Percentiles rank a stretch among this genome's conserved stretches.
phyloP scores from a whole-genome alignment of 805 yeast genomes.

The Pichia cephalocereana region DNA sequence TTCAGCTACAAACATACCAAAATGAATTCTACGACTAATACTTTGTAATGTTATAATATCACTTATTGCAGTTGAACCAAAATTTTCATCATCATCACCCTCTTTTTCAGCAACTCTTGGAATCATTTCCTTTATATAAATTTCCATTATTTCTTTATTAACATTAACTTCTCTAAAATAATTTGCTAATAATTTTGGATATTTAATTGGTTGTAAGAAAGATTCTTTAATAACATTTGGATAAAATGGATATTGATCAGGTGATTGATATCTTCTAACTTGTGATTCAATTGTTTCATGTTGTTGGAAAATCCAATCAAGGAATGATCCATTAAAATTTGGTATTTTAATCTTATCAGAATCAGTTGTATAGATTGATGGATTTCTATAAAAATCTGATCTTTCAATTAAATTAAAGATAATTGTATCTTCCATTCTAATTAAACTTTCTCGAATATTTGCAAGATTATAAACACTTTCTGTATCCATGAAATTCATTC shows the following conservation, averaged over 20 bases:
- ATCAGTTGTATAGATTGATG: slow-evolving; percentile 58
- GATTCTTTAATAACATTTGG: slow-evolving; percentile 52
- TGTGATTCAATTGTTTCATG: slow-evolving; percentile 70
- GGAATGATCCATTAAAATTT: slow-evolving; percentile 62
- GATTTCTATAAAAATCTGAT: slow-evolving; percentile 73
- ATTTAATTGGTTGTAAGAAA: slow-evolving; percentile 72
- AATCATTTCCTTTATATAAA: slow-evolving; percentile 65
- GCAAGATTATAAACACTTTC: slow-evolving; percentile 69
- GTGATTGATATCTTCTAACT: slow-evolving; percentile 84
- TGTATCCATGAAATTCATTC: slow-evolving; percentile 79
- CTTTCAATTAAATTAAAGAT: slow-evolving; percentile 89
- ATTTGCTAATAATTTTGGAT: slow-evolving; percentile 70
- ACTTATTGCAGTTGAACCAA: slow-evolving; percentile 76
- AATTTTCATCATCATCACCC: slow-evolving; percentile 76
- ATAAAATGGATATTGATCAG: slow-evolving; percentile 88
- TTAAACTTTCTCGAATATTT: slow-evolving; percentile 76
- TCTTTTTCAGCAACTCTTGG: slow-evolving; percentile 58
- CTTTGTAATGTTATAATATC: slow-evolving; percentile 88
- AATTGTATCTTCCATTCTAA: slow-evolving; percentile 94
- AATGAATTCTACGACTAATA: slow-evolving; percentile 85
- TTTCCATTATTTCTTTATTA: slow-evolving; percentile 55
- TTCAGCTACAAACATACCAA: slow-evolving; percentile 97
- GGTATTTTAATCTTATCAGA: slow-evolving; percentile 44
- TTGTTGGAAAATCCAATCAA: slow-evolving; percentile 78
- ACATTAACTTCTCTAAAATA: slow-evolving; percentile 70